Evolutionary conservation across 192 early-diverging fungal species (phyloP).

Genomic region (Nowakowskiella sp.): DNA sequence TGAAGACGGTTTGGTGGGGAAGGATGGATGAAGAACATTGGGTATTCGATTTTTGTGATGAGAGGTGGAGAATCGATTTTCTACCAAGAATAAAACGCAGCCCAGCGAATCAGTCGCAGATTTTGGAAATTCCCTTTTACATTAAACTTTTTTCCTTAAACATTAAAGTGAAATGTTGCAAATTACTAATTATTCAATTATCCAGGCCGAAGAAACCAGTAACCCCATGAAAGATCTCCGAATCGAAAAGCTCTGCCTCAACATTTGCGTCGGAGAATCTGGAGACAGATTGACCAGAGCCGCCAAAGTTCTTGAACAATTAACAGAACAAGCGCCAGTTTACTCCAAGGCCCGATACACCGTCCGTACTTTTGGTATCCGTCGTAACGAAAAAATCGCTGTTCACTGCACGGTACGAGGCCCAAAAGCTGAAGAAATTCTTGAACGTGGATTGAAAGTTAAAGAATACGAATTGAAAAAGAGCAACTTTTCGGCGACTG

Average conservation of each 20-base stretch:
- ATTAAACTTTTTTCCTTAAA: too few species aligned
- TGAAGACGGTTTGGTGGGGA: too few species aligned
- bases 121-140: too few species aligned
- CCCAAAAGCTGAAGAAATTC: conserved; percentile 90
- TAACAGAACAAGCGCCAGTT: conserved; percentile 97
- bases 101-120: too few species aligned
- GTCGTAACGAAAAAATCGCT: conserved; percentile 99
- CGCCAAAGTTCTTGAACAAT: conserved; percentile 99
- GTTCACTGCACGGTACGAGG: conserved; percentile 98
- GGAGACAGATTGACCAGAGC: conserved; percentile 99
- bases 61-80: too few species aligned
- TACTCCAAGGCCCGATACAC: conserved; percentile 99
- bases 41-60: too few species aligned
- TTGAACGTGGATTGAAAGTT: conserved; percentile 99
- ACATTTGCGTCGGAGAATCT: conserved; percentile 99
- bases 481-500: conserved; percentile 94
- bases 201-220: conserved; percentile 52
- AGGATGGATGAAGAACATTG: too few species aligned
- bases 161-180: too few species aligned
- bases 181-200: too few species aligned
- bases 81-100: too few species aligned
- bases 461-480: conserved; percentile 97
- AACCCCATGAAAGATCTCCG: conserved; percentile 96
- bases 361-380: conserved; percentile 99
- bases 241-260: conserved; percentile 99